Base-by-base conservation (phyloP, 192 early-diverging fungal species). In the Rhizoclosmatium sp. region DNA sequence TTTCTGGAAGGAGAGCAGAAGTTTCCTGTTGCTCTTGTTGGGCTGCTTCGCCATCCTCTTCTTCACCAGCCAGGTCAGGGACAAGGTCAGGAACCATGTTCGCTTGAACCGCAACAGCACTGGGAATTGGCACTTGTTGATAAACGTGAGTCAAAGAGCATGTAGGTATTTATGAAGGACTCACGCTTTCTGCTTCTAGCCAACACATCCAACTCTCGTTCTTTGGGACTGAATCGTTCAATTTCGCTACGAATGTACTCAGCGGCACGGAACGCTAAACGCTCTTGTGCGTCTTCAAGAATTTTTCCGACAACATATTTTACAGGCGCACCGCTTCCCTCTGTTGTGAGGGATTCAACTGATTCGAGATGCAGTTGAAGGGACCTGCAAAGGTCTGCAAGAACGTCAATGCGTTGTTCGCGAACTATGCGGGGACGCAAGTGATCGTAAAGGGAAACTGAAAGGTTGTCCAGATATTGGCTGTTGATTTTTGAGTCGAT, bases 341-440 rank as follows among this genome's bases (percentile, higher is more conserved):
- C 65, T 16, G 47, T 39, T 12, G 51, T 45, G 60, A 45, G 56
- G 4, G 73, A 70, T 79, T 86, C 75, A 83, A 69, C 80, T 0
- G 83, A 67, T n/a, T 82, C 66, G 5, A 86, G 45, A 65, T 93
- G 88, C 23, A 92, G 82, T 40, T 89, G 82, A 61, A 96, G 88
- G 45, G 93, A 85, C 19, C 89, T 86, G 69, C 94, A 96, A 3
- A 99, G 82, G 41, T 93, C 95, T 0, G 96, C 94, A 7, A 99
- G 87, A 21, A 89, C 88, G 45, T 92, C 92, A 19, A 98, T 95
- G 45, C 90, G 85, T 19, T 88, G 84, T 77, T 97, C 95, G 74
- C 94, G 92, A 71, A 98, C 93, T 59, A 99, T 95, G 9, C 93
- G 84, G 41, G 96, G 96, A 3, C 97, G 91, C 31, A 97, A 85